These are phyloP conservation scores for Chaetomium fimeti DNA, from an alignment of 495 filamentous ascomycete genomes.

Conservation along the genomic window DNA sequence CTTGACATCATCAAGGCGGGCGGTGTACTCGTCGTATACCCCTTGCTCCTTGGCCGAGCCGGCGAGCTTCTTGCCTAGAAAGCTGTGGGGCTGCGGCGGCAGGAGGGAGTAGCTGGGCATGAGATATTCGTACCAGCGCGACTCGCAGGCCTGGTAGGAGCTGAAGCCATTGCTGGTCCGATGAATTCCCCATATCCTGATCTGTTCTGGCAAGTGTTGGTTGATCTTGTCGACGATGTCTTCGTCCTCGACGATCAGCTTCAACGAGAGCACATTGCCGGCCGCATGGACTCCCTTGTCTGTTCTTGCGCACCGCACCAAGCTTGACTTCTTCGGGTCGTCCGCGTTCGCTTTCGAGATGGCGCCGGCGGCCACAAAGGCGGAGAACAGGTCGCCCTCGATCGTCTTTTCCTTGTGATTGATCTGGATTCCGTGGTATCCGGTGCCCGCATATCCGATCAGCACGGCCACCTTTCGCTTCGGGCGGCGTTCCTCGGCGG, in stretches of 20 bases:
- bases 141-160: conserved; percentile 89
- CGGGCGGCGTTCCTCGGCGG: conserved; percentile 75
- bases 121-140: conserved; percentile 92
- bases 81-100: conserved; percentile 85
- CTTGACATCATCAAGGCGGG: conserved; percentile 71
- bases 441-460: conserved; percentile 94
- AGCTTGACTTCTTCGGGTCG: conserved; percentile 92
- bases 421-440: conserved; percentile 95
- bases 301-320: conserved; percentile 90
- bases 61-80: conserved; percentile 72
- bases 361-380: conserved; percentile 83
- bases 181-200: conserved; percentile 89
- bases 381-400: conserved; percentile 92
- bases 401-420: conserved; percentile 79
- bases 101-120: conserved; percentile 88
- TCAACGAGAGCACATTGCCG: conserved; percentile 92
- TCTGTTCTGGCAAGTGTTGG: conserved; percentile 75
- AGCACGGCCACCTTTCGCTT: conserved; percentile 95
- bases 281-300: conserved; percentile 98
- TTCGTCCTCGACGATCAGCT: conserved; percentile 89
- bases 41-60: conserved; percentile 69
- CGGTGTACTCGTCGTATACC: conserved; percentile 62
- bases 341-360: conserved; percentile 95
- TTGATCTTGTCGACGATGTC: conserved; percentile 91
- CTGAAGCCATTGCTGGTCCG: conserved; percentile 82